Conservation (phyloP, 139 green algal genomes). For the Tetradesmus lagerheimii region DNA sequence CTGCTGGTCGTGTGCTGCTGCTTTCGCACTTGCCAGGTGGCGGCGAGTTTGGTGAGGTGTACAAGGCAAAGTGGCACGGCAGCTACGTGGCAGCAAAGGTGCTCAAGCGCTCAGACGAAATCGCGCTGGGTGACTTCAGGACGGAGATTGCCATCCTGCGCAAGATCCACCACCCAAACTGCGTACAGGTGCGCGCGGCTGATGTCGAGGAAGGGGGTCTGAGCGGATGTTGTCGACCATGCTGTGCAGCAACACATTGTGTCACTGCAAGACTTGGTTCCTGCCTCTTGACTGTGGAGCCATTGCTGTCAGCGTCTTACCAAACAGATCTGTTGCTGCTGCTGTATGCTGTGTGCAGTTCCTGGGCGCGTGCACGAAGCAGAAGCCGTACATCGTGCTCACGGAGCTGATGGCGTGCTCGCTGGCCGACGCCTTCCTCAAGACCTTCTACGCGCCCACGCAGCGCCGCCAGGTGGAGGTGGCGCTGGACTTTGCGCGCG, state of each 20-base stretch:
- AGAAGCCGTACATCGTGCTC: slow-evolving; percentile 91
- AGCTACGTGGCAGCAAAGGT: slow-evolving; percentile 87
- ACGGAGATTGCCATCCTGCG: slow-evolving; percentile 92
- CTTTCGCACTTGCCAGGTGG: slow-evolving; percentile 56
- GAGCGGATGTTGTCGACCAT: neutral
- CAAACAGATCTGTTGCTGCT: too few relatives aligned
- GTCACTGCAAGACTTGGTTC: too few relatives aligned
- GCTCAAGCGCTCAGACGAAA: slow-evolving; percentile 87
- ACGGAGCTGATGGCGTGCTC: slow-evolving; percentile 80
- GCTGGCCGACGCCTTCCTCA: slow-evolving; percentile 84
- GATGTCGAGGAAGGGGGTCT: neutral
- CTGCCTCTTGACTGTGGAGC: too few relatives aligned
- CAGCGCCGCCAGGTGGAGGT: slow-evolving; percentile 76
- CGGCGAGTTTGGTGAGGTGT: slow-evolving; percentile 94
- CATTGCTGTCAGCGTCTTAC: too few relatives aligned
- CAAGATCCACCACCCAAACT: slow-evolving; percentile 81
- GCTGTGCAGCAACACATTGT: neutral
- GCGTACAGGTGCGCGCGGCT: slow-evolving; percentile 49
- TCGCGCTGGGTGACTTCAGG: slow-evolving; percentile 82
- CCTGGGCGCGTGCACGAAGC: slow-evolving; percentile 90
- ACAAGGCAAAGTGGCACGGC: slow-evolving; percentile 90
- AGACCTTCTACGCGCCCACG: slow-evolving; percentile 60
- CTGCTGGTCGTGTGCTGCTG: neutral
- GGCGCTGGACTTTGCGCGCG: slow-evolving; percentile 85
- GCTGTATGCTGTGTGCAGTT: slow-evolving; percentile 68